Base-by-base conservation (phyloP, 441 rosid genomes). In the Gossypium aridum region DNA sequence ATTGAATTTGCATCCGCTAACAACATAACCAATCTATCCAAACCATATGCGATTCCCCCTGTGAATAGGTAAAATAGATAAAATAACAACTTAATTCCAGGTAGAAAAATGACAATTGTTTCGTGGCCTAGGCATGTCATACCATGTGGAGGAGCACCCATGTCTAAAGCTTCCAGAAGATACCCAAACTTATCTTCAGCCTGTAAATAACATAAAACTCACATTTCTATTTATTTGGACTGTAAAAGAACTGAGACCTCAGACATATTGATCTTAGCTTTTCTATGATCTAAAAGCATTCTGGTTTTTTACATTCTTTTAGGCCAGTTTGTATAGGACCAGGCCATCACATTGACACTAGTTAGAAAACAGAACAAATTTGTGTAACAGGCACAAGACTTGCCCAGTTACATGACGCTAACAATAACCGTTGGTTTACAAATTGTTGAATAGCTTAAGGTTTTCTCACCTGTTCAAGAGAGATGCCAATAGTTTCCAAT, bases 101-200 rank as follows among this genome's bases (percentile, higher is more conserved):
- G 22, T 9, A 10, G 28, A 12, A 12, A 43, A 4, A 2, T 19
- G 16, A 39, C 43, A 66, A 6, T 8, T 39, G 0, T n/a, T 67
- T 28, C n/a, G 31, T 10, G 69, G 34, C 23, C 39, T 28, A 70
- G 28, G 22, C 14, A 28, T 77, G 69, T 28, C 82, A 60, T 86
- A 92, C 99, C 99, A 78, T 92, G 97, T 55, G 99, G 99, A 71
- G 99, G 99, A 77, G 99, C 99, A 78, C 99, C 99, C 88, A 93
- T 93, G 79, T 95, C 97, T 64, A 95, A 86, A 78, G 96, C 98
- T 86, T 95, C 99, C 64, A 92, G 82, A 72, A 92, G 96, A 84
- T 92, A 95, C 39, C 97, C 99, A 78, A 95, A 95, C 87, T 95
- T 91, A 7, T 81, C 85, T 87, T 95, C 98, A 37, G 98, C 98